Percentiles rank a stretch among this genome's conserved stretches.
Conservation (phyloP, 2,329 filamentous ascomycete species). For the Calycina marina region DNA sequence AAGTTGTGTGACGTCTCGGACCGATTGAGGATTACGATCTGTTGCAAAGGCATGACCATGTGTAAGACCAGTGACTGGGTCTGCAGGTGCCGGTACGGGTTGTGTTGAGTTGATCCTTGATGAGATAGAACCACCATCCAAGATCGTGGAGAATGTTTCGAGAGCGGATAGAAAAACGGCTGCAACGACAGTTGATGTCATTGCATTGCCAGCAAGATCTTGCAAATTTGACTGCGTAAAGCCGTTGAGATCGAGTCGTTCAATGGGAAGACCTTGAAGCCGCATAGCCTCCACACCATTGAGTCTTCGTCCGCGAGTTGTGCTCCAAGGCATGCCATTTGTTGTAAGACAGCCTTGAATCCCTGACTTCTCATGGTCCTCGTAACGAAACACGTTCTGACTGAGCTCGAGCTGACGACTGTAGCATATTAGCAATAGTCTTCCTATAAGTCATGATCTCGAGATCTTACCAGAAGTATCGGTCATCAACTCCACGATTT, state of each 20-base stretch:
- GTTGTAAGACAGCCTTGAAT: conserved; percentile 56
- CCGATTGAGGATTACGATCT: no score
- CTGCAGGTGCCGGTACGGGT: no score
- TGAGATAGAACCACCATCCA: conserved; percentile 2
- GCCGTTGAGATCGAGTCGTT: conserved; percentile 45
- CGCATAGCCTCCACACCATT: conserved; percentile 46
- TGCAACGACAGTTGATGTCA: conserved; percentile 60
- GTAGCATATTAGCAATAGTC: conserved; percentile 11
- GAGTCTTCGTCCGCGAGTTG: conserved; percentile 43
- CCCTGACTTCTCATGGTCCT: conserved; percentile 34
- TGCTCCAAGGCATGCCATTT: conserved; percentile 43
- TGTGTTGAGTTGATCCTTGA: no score
- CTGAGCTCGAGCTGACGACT: conserved; percentile 46
- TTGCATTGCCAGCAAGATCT: conserved; percentile 66
- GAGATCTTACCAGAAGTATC: conserved; percentile 38
- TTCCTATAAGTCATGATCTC: no score
- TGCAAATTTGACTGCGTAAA: conserved; percentile 48
- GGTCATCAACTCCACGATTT: conserved; percentile 36
- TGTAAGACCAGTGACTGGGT: no score
- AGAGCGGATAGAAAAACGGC: conserved; percentile 45
- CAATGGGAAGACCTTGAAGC: conserved; percentile 54
- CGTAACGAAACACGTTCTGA: conserved; percentile 55
- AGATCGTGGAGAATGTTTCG: conserved; percentile 21
- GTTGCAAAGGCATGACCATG: no score
- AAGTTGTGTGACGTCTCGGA: no score